Base-by-base conservation (phyloP, 164 flowering plant species). In the Malania oleifera region DNA sequence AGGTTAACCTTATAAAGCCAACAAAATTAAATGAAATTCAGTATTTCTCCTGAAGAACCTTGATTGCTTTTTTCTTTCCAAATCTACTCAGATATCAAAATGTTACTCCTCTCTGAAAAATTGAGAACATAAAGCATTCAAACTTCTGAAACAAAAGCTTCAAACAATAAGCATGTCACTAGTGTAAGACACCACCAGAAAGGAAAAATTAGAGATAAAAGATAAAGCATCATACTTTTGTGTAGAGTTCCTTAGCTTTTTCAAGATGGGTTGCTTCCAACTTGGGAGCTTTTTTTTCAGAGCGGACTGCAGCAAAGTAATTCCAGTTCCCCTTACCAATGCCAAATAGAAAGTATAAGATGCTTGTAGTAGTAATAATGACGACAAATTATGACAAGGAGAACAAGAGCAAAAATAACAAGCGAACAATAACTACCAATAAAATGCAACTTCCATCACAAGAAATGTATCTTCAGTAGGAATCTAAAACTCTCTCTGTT, bases 181-280 rank as follows among this genome's bases (percentile, higher is more conserved):
- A 43, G 18, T 4, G 19, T 20, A 43, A 43, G 22, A 43, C 7
- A 18, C 20, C 46, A n/a, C 22, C 22, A 37, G 38, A 25, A 24
- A 44, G 8, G 6, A 17, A 54, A 26, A n/a, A 26, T 9, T 19
- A 49, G n/a, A 27, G 27, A 40, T 10, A 39, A 39, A 39, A 17
- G 12, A 20, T 4, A 43, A 23, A 50, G 24, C 25, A 35, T 26
- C 73, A 62, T 86, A 91, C 97, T 69, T 74, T 83, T 34, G 93
- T 75, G 56, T 81, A 95, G 27, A 95, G 87, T 66, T 95, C 99
- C 81, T 85, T 91, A 18, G 99, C 89, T 60, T 95, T 95, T 72
- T 95, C 99, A 56, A 88, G 77, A 77, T 95, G 99, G 8, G 95
- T 87, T 38, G 95, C 97, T 80, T 88, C 97, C 75, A 91, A 70